Evolutionary conservation across 140 eudicot species (phyloP), one percentile per base, ranked within the genome.

Genomic region (Bidens hawaiensis): DNA sequence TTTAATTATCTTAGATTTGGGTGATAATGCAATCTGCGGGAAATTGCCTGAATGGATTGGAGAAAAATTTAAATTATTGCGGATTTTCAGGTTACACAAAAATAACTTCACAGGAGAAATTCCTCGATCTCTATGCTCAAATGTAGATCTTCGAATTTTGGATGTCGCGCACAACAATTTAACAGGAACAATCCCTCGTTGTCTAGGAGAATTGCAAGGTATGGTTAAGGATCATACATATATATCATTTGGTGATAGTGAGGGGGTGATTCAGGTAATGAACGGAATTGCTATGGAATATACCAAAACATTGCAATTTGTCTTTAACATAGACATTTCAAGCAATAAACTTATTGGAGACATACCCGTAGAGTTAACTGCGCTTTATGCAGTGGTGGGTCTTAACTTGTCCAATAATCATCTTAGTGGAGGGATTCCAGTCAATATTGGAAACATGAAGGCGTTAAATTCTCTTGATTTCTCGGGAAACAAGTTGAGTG

Each of bases 251-350:
- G 42, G 12, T 7, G 24, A 9, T 0, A 1, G 3, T 6, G 24
- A 17, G 13, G 53, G 21, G 53, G 13, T 67, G 73, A 11, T 24
- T 8, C 64, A 60, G 41, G 38, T 43, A 12, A 3, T 52, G 45
- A 63, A 61, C 55, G 73, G 76, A 3, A 7, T 0, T 0, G 27
- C n/a, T 2, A n/a, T n/a, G 3, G 63, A 48, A 9, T 62, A 10
- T 13, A 33, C 38, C 0, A 46, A 0, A 0, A 50, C 18, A 14
- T 10, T 56, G 30, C 2, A 2, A 19, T 18, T 21, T 0, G 53
- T 78, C 0, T 15, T 31, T 10, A 46, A 31, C 38, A 67, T 82
- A 25, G 83, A 76, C 64, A 78, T 83, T 47, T 83, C 90, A 5
- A 52, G 62, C 36, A 76, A 83, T 28, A 54, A 66, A n/a, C 28